These are phyloP conservation scores for Dactylis glomerata DNA, from an alignment of 176 grass and related monocot species.

Conservation along the genomic window DNA sequence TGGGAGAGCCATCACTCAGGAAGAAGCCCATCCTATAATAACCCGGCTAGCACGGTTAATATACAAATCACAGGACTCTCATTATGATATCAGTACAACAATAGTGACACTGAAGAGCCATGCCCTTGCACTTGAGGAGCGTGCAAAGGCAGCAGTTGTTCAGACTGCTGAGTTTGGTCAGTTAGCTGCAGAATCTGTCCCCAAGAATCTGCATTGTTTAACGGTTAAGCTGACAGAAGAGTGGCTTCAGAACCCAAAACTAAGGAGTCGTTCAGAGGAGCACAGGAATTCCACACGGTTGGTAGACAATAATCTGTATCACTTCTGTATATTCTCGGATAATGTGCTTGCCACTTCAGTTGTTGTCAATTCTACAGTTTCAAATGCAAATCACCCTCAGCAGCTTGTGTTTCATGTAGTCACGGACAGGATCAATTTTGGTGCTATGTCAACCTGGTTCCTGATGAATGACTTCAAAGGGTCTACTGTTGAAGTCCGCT, in stretches of 20 bases:
- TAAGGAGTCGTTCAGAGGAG: constrained; percentile 63
- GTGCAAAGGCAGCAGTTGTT: constrained; percentile 78
- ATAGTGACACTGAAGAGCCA: constrained; percentile 89
- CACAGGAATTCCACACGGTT: constrained; percentile 79
- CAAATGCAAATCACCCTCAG: constrained; percentile 95
- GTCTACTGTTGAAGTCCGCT: constrained; percentile 79
- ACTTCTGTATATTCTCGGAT: constrained; percentile 97
- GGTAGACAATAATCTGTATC: constrained; percentile 96
- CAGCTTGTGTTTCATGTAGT: constrained; percentile 99
- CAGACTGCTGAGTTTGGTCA: constrained; percentile 90
- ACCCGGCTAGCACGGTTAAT: constrained; percentile 70
- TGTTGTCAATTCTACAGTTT: constrained; percentile 93
- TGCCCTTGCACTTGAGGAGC: constrained; percentile 76
- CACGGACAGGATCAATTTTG: constrained; percentile 72
- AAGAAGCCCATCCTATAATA: constrained; percentile 80
- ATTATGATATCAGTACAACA: constrained; percentile 95
- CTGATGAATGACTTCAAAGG: constrained; percentile 90
- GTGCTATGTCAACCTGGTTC: constrained; percentile 92
- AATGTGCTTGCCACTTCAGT: constrained; percentile 88
- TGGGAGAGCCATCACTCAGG: constrained; percentile 65
- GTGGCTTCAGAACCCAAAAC: constrained; percentile 63
- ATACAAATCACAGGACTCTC: constrained; percentile 93
- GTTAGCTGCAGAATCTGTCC: constrained; percentile 73
- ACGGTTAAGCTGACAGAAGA: constrained; percentile 79
- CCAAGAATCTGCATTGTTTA: constrained; percentile 79